Evolutionary conservation across 176 grass and related monocot species (phyloP).

Genomic region (Aegilops bicornis): DNA sequence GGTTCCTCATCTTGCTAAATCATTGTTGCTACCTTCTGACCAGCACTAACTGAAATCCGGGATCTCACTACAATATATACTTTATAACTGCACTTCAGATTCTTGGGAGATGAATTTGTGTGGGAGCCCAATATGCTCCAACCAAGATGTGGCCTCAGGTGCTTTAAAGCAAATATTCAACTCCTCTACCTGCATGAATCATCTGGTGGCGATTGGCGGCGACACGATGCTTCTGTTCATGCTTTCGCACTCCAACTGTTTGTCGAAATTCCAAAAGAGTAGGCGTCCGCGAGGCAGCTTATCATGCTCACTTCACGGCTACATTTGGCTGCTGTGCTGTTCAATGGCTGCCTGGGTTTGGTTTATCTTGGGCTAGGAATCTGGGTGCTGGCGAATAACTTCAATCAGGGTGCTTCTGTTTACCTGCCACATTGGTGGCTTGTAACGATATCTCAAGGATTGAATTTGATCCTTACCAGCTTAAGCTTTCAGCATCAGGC

Average conservation of each 20-base stretch:
- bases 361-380: conserved; percentile 44
- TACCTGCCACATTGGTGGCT: conserved; percentile 56
- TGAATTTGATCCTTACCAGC: conserved; percentile 30
- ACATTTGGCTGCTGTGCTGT: conserved; percentile 22
- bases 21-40: too few relatives aligned
- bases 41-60: too few relatives aligned
- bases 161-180: conserved; percentile 18
- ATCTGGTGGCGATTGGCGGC: conserved; percentile 33
- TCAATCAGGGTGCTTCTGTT: not conserved
- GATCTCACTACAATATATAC: too few relatives aligned
- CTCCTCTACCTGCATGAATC: conserved; percentile 75
- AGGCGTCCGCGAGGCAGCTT: not conserved
- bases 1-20: too few relatives aligned
- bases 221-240: conserved; percentile 20
- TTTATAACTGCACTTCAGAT: conserved; percentile 25
- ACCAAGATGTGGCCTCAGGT: conserved; percentile 29
- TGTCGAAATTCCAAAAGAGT: conserved; percentile 40
- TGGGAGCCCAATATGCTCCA: conserved; percentile 39
- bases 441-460: conserved; percentile 41
- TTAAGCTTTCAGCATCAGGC: conserved; percentile 37
- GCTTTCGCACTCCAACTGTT: conserved; percentile 43
- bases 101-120: conserved; percentile 41
- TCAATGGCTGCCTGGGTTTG: conserved; percentile 51
- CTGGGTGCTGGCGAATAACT: conserved; percentile 54
- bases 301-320: conserved; percentile 25